Percentiles rank a stretch among this genome's conserved stretches.
phyloP scores from a whole-genome alignment of 2,329 filamentous ascomycete genomes.

The Talaromyces sp. region DNA sequence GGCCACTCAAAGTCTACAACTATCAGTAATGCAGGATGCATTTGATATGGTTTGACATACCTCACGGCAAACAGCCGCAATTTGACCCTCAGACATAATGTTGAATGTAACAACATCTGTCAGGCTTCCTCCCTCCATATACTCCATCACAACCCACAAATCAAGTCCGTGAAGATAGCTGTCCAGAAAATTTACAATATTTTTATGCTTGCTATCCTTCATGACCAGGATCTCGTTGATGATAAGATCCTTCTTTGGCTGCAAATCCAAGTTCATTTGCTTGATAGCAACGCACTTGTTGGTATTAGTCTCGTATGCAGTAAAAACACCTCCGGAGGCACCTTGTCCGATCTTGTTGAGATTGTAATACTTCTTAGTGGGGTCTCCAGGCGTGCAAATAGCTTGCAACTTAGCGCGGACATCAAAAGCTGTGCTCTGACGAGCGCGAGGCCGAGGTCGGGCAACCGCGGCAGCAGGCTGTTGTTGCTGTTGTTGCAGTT shows the following conservation, averaged over 20 bases:
- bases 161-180: constrained; percentile 87
- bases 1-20: constrained; percentile 69
- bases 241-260: constrained; percentile 97
- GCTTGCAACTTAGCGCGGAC: constrained; percentile 78
- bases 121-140: constrained; percentile 96
- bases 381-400: constrained; percentile 88
- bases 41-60: constrained; percentile 37
- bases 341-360: constrained; percentile 96
- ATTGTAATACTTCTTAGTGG: constrained; percentile 78
- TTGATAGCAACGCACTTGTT: constrained; percentile 96
- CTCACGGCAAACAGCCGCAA: constrained; percentile 91
- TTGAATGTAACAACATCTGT: constrained; percentile 99
- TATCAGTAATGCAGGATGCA: neutral
- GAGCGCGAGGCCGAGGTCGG: constrained; percentile 71
- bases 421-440: constrained; percentile 77
- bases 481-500: constrained; percentile 24
- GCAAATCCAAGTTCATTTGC: constrained; percentile 98
- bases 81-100: constrained; percentile 97
- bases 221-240: constrained; percentile 99
- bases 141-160: constrained; percentile 99
- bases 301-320: constrained; percentile 76
- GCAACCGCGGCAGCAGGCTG: constrained; percentile 53
- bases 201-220: constrained; percentile 97
- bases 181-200: constrained; percentile 99
- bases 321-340: constrained; percentile 92